Percentiles rank a stretch among this genome's conserved stretches.
Conservation (phyloP, 345 rosid genomes). For the Odontarrhena argentea region DNA sequence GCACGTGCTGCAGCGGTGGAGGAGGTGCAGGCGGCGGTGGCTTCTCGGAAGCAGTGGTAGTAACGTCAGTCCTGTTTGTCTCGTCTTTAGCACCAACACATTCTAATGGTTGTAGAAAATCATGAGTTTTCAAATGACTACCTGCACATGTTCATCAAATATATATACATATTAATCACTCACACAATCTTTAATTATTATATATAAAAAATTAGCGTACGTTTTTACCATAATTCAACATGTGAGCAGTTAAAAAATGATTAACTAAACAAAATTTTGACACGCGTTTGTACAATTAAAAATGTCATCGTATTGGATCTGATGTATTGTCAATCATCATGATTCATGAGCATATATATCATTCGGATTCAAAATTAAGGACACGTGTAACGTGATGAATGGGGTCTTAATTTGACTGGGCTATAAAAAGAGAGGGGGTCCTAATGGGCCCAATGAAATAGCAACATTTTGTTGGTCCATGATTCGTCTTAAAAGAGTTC, state of each 20-base stretch:
- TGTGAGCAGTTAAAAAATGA: too few species aligned
- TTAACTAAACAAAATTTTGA: too few species aligned
- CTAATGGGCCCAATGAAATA: slow-evolving; percentile 28
- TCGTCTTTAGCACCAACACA: slow-evolving; percentile 64
- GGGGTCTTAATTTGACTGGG: slow-evolving; percentile 29
- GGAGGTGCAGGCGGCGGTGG: slow-evolving; percentile 64
- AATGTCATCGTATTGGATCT: too few species aligned
- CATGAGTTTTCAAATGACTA: slow-evolving; percentile 70
- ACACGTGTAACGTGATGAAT: slow-evolving; percentile 28
- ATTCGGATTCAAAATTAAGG: background rate
- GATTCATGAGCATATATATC: too few species aligned
- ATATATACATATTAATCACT: background rate
- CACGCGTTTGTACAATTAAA: too few species aligned
- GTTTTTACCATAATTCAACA: too few species aligned
- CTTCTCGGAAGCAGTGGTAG: slow-evolving; percentile 51
- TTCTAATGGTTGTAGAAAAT: slow-evolving; percentile 74
- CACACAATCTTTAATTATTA: background rate
- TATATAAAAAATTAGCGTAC: too few species aligned
- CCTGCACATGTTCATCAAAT: slow-evolving; percentile 43
- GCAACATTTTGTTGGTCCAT: slow-evolving; percentile 36
- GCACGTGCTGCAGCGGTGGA: slow-evolving; percentile 54
- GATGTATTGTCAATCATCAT: too few species aligned
- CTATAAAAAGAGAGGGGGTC: slow-evolving; percentile 34
- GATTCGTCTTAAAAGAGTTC: slow-evolving; percentile 37
- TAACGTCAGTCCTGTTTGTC: slow-evolving; percentile 40